Conservation (phyloP, 1,284 basidiomycete genomes). For the Apiotrichum mycotoxinovorans region DNA sequence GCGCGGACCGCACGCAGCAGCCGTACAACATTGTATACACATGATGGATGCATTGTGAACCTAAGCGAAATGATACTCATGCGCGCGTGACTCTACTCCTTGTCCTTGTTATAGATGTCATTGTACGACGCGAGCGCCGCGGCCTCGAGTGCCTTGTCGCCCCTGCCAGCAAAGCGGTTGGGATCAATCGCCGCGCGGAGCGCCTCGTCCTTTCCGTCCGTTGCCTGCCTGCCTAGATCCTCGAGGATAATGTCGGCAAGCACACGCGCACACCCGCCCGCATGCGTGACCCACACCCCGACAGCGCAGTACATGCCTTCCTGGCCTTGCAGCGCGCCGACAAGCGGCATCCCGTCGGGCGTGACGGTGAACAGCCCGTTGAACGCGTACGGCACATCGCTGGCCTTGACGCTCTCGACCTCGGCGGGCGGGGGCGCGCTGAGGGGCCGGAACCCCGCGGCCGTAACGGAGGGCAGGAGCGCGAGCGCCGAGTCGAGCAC, state of each 20-base stretch:
- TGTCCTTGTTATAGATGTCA: constrained; percentile 29
- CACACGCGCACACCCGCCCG: constrained; percentile 21
- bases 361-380: constrained; percentile 33
- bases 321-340: constrained; percentile 21
- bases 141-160: constrained; percentile 3
- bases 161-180: constrained; percentile 30
- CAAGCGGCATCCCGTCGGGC: constrained; percentile 30
- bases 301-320: constrained; percentile 23
- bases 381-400: constrained; percentile 14
- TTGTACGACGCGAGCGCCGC: constrained; percentile 24
- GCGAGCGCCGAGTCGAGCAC: constrained; percentile 14
- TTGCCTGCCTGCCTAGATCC: constrained; percentile 3
- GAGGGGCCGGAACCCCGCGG: constrained; percentile 8
- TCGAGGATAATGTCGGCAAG: constrained; percentile 21
- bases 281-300: constrained; percentile 33
- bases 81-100: background rate
- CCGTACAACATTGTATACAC: too few species aligned
- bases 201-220: background rate
- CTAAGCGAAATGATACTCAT: too few species aligned
- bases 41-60: too few species aligned
- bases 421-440: background rate
- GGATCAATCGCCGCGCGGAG: constrained; percentile 24
- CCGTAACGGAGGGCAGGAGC: constrained; percentile 17
- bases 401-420: background rate
- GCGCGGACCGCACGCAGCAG: too few species aligned